Conservation (phyloP, 176 grass and related monocot genomes). For the Pharus latifolius region DNA sequence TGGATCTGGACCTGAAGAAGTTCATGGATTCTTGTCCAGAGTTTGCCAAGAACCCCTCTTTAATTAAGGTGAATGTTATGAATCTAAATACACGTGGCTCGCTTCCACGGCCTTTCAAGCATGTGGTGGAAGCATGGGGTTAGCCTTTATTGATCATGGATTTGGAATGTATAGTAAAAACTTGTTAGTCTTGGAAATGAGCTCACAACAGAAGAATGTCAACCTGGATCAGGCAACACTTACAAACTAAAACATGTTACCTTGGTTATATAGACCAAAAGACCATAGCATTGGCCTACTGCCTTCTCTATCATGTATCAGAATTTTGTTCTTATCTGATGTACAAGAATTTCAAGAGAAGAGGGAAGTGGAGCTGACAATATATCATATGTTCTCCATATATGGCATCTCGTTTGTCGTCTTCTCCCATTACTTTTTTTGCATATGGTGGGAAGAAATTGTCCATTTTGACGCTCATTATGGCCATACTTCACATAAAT, state of each 20-base stretch:
- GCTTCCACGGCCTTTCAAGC: not conserved
- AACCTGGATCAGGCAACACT: not conserved
- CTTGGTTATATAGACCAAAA: not conserved
- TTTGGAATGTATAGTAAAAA: not conserved
- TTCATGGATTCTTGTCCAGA: slow-evolving; percentile 88
- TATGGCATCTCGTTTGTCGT: not conserved
- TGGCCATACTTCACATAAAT: not conserved
- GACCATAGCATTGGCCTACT: not conserved
- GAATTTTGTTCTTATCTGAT: not conserved
- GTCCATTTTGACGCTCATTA: not conserved
- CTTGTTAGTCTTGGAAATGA: not conserved
- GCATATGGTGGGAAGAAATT: not conserved
- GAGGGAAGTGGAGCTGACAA: not conserved
- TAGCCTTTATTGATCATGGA: not conserved
- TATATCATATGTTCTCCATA: not conserved
- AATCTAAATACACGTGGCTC: not conserved
- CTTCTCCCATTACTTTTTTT: not conserved
- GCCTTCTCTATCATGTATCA: not conserved
- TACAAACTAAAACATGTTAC: not conserved
- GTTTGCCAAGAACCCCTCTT: slow-evolving; percentile 63
- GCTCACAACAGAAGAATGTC: not conserved
- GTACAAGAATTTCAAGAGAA: not conserved
- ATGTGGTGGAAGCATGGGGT: not conserved
- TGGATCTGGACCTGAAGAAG: slow-evolving; percentile 94
- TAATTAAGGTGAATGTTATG: slow-evolving; percentile 54